Percentiles rank a stretch among this genome's conserved stretches.
These are phyloP conservation scores for Dactylellina drechsleri DNA, from an alignment of 2,329 filamentous ascomycete species.

Conservation along the genomic window DNA sequence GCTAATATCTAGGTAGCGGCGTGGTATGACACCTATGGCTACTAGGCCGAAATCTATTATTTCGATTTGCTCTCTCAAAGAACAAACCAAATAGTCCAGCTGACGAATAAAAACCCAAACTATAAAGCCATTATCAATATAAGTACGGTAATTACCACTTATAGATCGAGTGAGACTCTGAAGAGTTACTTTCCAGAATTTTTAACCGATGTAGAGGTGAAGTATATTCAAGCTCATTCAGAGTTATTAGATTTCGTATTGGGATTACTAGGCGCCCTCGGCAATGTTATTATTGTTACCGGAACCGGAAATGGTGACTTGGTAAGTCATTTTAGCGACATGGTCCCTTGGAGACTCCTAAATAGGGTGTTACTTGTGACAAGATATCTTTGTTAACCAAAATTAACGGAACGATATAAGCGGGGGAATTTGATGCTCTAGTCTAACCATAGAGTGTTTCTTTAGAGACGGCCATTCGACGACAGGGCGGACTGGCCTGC, in stretches of 20 bases:
- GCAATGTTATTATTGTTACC: slow-evolving; percentile 22
- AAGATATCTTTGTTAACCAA: no score
- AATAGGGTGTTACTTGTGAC: no score
- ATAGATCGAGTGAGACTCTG: neutral
- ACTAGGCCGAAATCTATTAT: neutral
- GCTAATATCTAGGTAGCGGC: slow-evolving; percentile 15
- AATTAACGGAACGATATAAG: no score
- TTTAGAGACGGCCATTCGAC: slow-evolving; percentile 5
- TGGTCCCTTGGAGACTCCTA: no score
- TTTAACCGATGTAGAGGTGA: no score
- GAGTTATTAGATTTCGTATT: neutral
- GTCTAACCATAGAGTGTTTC: no score
- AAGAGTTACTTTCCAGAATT: neutral
- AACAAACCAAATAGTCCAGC: slow-evolving; percentile 5
- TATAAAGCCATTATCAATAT: slow-evolving; percentile 21
- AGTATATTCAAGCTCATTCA: slow-evolving; percentile 4
- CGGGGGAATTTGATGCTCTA: no score
- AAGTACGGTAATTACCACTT: neutral
- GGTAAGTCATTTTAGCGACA: neutral
- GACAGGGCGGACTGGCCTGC: slow-evolving; percentile 10
- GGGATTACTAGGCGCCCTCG: neutral
- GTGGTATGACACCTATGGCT: neutral
- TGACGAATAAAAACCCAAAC: slow-evolving; percentile 4
- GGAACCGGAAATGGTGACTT: slow-evolving; percentile 1
- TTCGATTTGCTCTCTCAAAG: slow-evolving; percentile 15